A percentile compares a stretch with the other conserved stretches of the same genome.
Evolutionary conservation across 345 rosid genomes (phyloP).

Genomic region (Fremontodendron californicum): DNA sequence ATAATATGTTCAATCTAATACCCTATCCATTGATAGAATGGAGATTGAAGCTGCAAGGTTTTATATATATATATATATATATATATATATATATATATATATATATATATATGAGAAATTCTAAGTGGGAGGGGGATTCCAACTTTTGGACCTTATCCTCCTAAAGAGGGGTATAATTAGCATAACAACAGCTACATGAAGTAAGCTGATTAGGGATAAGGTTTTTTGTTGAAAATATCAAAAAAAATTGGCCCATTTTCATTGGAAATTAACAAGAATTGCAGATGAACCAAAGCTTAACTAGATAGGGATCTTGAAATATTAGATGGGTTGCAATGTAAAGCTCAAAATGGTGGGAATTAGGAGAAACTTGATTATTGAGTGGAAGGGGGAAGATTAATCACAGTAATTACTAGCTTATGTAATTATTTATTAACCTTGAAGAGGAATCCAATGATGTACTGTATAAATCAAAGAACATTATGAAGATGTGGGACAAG

Average conservation of each 20-base stretch:
- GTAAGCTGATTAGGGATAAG: neutral
- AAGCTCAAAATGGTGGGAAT: neutral
- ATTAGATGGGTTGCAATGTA: neutral
- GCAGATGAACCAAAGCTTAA: neutral
- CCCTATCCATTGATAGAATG: neutral
- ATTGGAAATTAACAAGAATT: neutral
- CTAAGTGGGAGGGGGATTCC: neutral
- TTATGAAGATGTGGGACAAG: constrained; percentile 35
- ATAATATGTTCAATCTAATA: neutral
- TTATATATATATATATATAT: no score
- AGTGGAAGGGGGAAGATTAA: neutral
- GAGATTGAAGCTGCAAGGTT: neutral
- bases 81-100: no score
- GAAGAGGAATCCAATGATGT: constrained; percentile 37
- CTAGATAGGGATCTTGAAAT: neutral
- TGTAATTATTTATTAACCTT: constrained; percentile 13
- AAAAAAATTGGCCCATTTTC: neutral
- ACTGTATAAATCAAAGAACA: constrained; percentile 13
- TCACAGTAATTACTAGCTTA: neutral
- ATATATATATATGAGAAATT: neutral
- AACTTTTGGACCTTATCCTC: neutral
- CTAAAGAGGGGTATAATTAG: neutral
- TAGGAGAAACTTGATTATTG: neutral
- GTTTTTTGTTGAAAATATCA: neutral
- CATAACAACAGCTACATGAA: neutral